phyloP scores from a whole-genome alignment of 2,329 filamentous ascomycete genomes.

The Catunica adiposa region DNA sequence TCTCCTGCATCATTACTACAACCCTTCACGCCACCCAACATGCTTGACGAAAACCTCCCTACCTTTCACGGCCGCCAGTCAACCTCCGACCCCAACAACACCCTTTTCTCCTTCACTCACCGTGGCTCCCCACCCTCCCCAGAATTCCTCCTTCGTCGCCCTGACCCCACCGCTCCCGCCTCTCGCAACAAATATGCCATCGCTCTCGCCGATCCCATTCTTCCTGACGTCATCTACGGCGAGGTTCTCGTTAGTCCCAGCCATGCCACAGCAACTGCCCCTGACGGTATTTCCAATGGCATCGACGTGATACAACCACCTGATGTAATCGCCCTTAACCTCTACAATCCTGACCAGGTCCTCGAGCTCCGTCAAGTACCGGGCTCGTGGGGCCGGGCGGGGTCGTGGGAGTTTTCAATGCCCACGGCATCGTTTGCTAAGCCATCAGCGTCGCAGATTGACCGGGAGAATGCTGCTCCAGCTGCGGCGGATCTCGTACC shows the following conservation, averaged over 20 bases:
- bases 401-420: constrained; percentile 84
- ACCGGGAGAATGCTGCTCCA: constrained; percentile 36
- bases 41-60: constrained; percentile 92
- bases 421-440: constrained; percentile 69
- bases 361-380: constrained; percentile 53
- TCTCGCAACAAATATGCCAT: constrained; percentile 74
- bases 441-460: constrained; percentile 63
- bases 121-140: constrained; percentile 67
- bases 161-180: constrained; percentile 47
- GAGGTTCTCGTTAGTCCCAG: constrained; percentile 73
- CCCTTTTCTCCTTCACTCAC: constrained; percentile 43
- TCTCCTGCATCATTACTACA: not conserved
- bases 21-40: constrained; percentile 22
- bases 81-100: constrained; percentile 37
- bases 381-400: constrained; percentile 62
- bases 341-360: constrained; percentile 87
- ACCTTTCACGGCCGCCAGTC: constrained; percentile 42
- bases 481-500: constrained; percentile 39
- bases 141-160: constrained; percentile 64
- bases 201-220: constrained; percentile 68
- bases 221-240: constrained; percentile 66
- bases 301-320: constrained; percentile 28
- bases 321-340: constrained; percentile 62
- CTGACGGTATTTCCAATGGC: constrained; percentile 6
- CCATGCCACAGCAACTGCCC: constrained; percentile 45